phyloP scores from a whole-genome alignment of 2,329 filamentous ascomycete species.

The Colletotrichum spinosum region DNA sequence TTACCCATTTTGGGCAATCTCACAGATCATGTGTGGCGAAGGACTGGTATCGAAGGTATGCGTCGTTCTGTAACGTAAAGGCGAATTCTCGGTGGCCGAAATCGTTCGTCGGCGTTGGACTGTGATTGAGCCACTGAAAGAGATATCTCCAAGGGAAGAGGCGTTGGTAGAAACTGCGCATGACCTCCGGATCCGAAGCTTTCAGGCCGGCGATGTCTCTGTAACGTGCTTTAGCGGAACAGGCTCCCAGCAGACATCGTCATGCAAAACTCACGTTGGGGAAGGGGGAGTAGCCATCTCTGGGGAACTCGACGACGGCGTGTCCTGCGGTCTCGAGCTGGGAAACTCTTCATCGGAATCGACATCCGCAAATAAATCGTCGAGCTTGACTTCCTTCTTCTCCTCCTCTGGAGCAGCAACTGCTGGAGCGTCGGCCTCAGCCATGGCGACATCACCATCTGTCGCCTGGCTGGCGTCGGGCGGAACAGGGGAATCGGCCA shows the following conservation, averaged over 20 bases:
- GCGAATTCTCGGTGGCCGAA: constrained; percentile 96
- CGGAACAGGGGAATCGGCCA: constrained; percentile 45
- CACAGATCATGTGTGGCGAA: constrained; percentile 66
- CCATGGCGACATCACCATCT: constrained; percentile 56
- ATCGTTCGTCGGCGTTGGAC: constrained; percentile 84
- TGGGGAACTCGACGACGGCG: constrained; percentile 55
- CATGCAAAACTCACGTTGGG: constrained; percentile 51
- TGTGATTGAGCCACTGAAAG: constrained; percentile 98
- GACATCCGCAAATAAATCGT: constrained; percentile 68
- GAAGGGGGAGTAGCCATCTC: constrained; percentile 51
- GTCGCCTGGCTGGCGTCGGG: constrained; percentile 44
- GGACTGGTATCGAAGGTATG: constrained; percentile 91
- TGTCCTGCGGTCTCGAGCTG: constrained; percentile 56
- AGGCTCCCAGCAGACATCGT: not conserved
- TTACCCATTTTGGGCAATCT: constrained; percentile 24
- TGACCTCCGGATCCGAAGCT: constrained; percentile 82
- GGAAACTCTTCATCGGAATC: constrained; percentile 73
- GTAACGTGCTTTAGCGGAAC: constrained; percentile 5
- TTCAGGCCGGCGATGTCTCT: constrained; percentile 53
- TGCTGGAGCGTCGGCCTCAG: constrained; percentile 45
- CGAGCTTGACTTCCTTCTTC: constrained; percentile 64
- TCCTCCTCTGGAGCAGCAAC: constrained; percentile 39
- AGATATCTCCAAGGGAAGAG: constrained; percentile 94
- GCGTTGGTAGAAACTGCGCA: constrained; percentile 94
- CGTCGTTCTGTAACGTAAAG: constrained; percentile 92